Evolutionary conservation across 768 basidiomycete genomes (phyloP), one percentile per base, ranked within the genome.

Genomic region (Boletus sp.): DNA sequence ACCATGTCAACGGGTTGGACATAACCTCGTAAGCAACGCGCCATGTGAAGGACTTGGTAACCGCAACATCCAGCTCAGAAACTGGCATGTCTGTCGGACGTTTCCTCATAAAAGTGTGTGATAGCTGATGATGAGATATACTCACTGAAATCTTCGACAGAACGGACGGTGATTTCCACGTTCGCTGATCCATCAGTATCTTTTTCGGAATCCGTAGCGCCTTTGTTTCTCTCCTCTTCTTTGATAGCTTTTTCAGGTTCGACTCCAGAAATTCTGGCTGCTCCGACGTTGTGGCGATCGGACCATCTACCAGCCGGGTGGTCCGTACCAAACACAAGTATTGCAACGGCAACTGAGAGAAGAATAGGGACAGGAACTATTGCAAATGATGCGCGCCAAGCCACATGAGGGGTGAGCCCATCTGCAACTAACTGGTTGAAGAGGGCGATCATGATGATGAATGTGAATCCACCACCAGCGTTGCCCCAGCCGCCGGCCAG

Each of bases 401-500:
- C 80, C 0, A 72, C 56, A 55, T 78, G 75, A 11, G 73, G 47
- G 0, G 68, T 59, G 30, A 83, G 69, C 1, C 78, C 78, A 28
- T 72, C 64, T 1, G 64, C 59, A 18, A 70, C 54, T 12, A 82
- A 64, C 7, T 68, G 65, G 29, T 78, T 67, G 71, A 78, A 84
- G 12, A 84, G 61, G 6, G 80, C 77, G 28, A 80, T 77, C 83
- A 85, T 85, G 59, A 83, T 76, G 36, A 78, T 76, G 66, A 82
- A 84, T 0, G 83, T 84, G 30, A 78, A 76, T 15, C 82, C 82
- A 4, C 80, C 76, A 18, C 68, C 73, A 35, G 64, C 53, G 60
- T 78, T 73, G 47, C 84, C 84, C 81, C 81, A 85, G 0, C 83
- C 84, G 7, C 73, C 83, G 6, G 78, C 79, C 1, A 86, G 64